Conservation (phyloP, 345 rosid genomes). For the Camelina laxa region DNA sequence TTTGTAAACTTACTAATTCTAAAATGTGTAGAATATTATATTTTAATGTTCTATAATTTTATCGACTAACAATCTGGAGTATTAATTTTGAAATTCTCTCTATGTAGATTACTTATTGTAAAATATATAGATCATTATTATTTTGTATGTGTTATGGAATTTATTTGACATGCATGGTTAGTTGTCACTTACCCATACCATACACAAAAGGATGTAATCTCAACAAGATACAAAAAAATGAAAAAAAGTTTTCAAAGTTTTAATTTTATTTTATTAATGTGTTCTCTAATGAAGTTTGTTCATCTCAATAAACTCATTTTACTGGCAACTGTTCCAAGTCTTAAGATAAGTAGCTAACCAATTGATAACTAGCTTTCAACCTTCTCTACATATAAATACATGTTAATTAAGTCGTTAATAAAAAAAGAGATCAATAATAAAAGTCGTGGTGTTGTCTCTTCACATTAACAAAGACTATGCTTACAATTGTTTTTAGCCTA, state of each 20-base stretch:
- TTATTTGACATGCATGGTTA: neutral
- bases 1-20: too few relatives aligned
- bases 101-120: neutral
- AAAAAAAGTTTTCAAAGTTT: too few relatives aligned
- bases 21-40: too few relatives aligned
- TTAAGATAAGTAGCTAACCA: slow-evolving; percentile 1
- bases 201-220: neutral
- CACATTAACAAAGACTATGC: slow-evolving; percentile 41
- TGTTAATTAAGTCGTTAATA: neutral
- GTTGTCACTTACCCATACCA: slow-evolving; percentile 3
- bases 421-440: neutral
- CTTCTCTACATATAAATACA: neutral
- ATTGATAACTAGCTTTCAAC: slow-evolving; percentile 30
- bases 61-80: too few relatives aligned
- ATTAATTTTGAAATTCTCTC: neutral
- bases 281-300: neutral
- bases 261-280: neutral
- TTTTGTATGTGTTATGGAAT: neutral
- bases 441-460: slow-evolving; percentile 41
- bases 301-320: slow-evolving; percentile 2
- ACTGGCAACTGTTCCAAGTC: slow-evolving; percentile 10
- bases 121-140: neutral
- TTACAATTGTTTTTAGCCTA: slow-evolving; percentile 38
- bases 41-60: too few relatives aligned
- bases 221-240: too few relatives aligned